Conservation (phyloP, 768 basidiomycete genomes). For the Leccinum barrowsii region DNA sequence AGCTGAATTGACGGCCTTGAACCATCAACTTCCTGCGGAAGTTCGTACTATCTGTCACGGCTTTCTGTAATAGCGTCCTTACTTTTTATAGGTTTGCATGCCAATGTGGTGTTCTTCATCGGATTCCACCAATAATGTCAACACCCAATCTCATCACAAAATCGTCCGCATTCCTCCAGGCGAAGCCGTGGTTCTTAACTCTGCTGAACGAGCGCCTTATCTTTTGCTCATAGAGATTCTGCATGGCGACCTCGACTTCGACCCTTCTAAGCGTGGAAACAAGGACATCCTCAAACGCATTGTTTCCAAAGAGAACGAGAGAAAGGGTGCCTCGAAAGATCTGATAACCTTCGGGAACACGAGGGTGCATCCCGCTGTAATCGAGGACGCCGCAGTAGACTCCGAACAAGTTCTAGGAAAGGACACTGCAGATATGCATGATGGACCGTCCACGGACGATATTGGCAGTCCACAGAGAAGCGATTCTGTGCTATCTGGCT, state of each 20-base stretch:
- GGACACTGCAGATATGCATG: conserved; percentile 25
- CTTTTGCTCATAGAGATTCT: conserved; percentile 90
- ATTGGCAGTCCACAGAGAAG: conserved; percentile 20
- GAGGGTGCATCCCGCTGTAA: conserved; percentile 15
- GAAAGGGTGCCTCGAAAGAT: conserved; percentile 55
- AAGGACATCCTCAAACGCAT: conserved; percentile 81
- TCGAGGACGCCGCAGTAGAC: conserved; percentile 23
- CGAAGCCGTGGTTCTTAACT: conserved; percentile 96
- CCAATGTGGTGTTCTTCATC: conserved; percentile 84
- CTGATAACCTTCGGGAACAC: conserved; percentile 42
- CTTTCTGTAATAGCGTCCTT: not conserved
- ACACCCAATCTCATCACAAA: conserved; percentile 76
- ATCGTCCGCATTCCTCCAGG: conserved; percentile 97
- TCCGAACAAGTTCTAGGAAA: conserved; percentile 33
- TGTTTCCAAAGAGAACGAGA: conserved; percentile 60
- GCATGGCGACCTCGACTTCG: conserved; percentile 87
- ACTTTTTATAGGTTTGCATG: conserved; percentile 65
- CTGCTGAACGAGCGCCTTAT: conserved; percentile 94
- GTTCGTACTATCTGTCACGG: conserved; percentile 38
- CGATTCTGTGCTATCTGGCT: conserved; percentile 17
- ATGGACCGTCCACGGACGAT: conserved; percentile 9
- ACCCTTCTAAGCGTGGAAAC: conserved; percentile 78
- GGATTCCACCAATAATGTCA: conserved; percentile 40
- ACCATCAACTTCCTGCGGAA: conserved; percentile 95
- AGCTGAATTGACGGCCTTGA: conserved; percentile 91